Evolutionary conservation across 2,329 filamentous ascomycete species (phyloP), one percentile per base, ranked within the genome.

Genomic region (Lachnellula cervina): DNA sequence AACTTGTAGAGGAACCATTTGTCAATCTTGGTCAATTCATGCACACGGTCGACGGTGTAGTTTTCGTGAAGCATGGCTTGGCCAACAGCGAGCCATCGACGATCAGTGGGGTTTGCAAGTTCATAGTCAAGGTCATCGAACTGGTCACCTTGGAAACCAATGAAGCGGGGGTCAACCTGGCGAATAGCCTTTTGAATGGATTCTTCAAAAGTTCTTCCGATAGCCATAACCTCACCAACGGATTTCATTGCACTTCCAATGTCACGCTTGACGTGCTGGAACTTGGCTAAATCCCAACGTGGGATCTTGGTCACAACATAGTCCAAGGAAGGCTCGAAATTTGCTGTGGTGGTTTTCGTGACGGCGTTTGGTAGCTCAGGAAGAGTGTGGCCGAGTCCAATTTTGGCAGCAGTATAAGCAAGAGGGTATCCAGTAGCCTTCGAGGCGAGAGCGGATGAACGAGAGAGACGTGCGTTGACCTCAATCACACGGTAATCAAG

Each of bases 1-100:
- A 99, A 84, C 82, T 99, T 97, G 84, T 97, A 84, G 66, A 99
- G 77, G 81, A 99, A 99, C 94, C 94, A 97, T 76, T 96, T 96
- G 78, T 97, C 94, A 68, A 99, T 99, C 81, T 96, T 97, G 76
- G 89, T 96, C 65, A 99, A 78, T 6, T 97, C 90, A 71, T 97
- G 91, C 16, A 99, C 81, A 72, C 82, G 86, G 62, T 99, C 93
- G 47, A 97, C 91, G 1, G 89, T 84, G 79, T 99, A 99, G 73
- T 88, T 88, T 76, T 97, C 91, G 78, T 97, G 91, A 64, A 96
- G 84, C 90, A 99, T 95, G 63, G 94, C 94, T 76, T 97, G 92
- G 46, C 94, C 93, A 69, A 99, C 91, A 62, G 94, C 94, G 67
- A 99, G 82, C 94, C 94, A 97, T 73, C 94, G 86, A 67, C 94